Conservation (phyloP, 352 stramenopile species). For the Globisporangium apiculatum region DNA sequence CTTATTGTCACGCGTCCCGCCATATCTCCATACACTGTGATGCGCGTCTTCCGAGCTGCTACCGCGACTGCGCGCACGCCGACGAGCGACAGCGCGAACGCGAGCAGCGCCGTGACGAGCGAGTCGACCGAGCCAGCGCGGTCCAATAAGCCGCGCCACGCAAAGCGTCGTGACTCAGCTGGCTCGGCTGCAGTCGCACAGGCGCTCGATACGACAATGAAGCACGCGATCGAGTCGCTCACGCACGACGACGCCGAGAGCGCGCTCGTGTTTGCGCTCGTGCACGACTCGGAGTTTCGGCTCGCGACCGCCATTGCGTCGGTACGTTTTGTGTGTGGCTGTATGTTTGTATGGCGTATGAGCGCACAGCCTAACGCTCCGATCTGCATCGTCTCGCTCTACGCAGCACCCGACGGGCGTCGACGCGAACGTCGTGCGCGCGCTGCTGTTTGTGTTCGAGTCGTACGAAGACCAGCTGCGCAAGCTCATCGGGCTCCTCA, state of each 20-base stretch:
- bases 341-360: background rate
- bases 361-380: too few relatives aligned
- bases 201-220: conserved; percentile 41
- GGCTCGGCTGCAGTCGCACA: background rate
- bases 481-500: conserved; percentile 56
- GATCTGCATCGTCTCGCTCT: background rate
- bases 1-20: too few relatives aligned
- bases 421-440: conserved; percentile 53
- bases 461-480: conserved; percentile 66
- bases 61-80: background rate
- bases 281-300: conserved; percentile 73
- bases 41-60: too few relatives aligned
- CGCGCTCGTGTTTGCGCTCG: conserved; percentile 66
- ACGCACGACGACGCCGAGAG: conserved; percentile 55
- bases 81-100: background rate
- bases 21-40: too few relatives aligned
- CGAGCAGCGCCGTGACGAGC: background rate
- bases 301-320: conserved; percentile 50
- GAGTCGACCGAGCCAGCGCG: background rate
- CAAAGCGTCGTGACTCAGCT: conserved; percentile 1
- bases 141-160: background rate
- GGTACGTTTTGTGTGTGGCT: conserved; percentile 13
- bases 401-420: conserved; percentile 18
- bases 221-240: conserved; percentile 59
- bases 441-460: conserved; percentile 70